These are phyloP conservation scores for Pichia nakasei DNA, from an alignment of 805 yeast species.

Conservation along the genomic window DNA sequence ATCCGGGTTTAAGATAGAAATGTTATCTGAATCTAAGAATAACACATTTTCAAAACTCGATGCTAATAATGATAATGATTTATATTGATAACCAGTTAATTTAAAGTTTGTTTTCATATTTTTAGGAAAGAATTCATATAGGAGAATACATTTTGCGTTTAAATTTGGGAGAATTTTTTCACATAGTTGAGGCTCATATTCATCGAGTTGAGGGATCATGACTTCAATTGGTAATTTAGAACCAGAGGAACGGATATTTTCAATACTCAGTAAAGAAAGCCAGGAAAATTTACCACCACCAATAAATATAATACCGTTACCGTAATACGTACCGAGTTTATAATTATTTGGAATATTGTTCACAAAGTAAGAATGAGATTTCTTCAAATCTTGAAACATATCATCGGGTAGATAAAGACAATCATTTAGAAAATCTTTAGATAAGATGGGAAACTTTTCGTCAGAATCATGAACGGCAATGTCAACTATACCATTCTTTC, in stretches of 20 bases:
- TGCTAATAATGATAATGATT: slow-evolving; percentile 39
- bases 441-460: slow-evolving; percentile 30
- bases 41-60: slow-evolving; percentile 47
- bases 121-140: slow-evolving; percentile 42
- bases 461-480: slow-evolving; percentile 26
- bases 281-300: slow-evolving; percentile 73
- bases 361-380: slow-evolving; percentile 40
- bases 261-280: slow-evolving; percentile 47
- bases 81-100: slow-evolving; percentile 41
- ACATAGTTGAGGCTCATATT: slow-evolving; percentile 32
- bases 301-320: slow-evolving; percentile 58
- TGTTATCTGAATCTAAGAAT: slow-evolving; percentile 45
- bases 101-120: slow-evolving; percentile 10
- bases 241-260: slow-evolving; percentile 37
- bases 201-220: slow-evolving; percentile 31
- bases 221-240: slow-evolving; percentile 39
- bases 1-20: slow-evolving; percentile 41
- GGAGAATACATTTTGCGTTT: slow-evolving; percentile 52
- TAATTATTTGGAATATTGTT: slow-evolving; percentile 27
- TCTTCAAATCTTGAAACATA: slow-evolving; percentile 36
- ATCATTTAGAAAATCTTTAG: slow-evolving; percentile 43
- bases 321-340: slow-evolving; percentile 30
- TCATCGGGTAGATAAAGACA: slow-evolving; percentile 39
- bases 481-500: slow-evolving; percentile 21
- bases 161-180: slow-evolving; percentile 33